phyloP scores from a whole-genome alignment of 176 grass and related monocot genomes.

The Phragmites australis region DNA sequence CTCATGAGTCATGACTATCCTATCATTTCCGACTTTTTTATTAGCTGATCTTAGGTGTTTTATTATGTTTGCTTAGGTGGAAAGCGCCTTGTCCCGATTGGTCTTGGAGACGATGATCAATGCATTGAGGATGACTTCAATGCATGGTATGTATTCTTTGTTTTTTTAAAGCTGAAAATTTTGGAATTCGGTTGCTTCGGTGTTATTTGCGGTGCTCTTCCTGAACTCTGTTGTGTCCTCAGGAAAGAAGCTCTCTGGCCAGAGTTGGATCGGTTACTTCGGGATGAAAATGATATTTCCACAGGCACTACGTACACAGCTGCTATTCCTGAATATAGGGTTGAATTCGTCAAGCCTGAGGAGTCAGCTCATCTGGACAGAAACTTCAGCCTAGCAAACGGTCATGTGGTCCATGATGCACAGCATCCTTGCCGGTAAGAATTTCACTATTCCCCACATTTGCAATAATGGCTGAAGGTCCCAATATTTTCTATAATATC shows the following conservation, averaged over 20 bases:
- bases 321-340: slow-evolving; percentile 85
- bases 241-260: slow-evolving; percentile 93
- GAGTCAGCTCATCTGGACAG: slow-evolving; percentile 63
- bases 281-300: slow-evolving; percentile 65
- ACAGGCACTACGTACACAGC: slow-evolving; percentile 70
- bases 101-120: slow-evolving; percentile 90
- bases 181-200: not conserved
- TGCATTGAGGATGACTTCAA: slow-evolving; percentile 95
- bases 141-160: slow-evolving; percentile 62
- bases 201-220: not conserved
- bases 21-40: not conserved
- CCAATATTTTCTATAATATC: not conserved
- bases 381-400: slow-evolving; percentile 82
- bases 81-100: slow-evolving; percentile 73
- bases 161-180: not conserved
- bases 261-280: slow-evolving; percentile 75
- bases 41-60: not conserved
- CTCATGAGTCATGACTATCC: not conserved
- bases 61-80: slow-evolving; percentile 57
- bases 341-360: slow-evolving; percentile 67
- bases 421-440: slow-evolving; percentile 88
- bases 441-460: not conserved
- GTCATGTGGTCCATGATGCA: slow-evolving; percentile 77
- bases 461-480: not conserved
- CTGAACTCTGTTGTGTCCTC: slow-evolving; percentile 24